Conservation (phyloP, 164 flowering plant species). For the Pachysandra terminalis region DNA sequence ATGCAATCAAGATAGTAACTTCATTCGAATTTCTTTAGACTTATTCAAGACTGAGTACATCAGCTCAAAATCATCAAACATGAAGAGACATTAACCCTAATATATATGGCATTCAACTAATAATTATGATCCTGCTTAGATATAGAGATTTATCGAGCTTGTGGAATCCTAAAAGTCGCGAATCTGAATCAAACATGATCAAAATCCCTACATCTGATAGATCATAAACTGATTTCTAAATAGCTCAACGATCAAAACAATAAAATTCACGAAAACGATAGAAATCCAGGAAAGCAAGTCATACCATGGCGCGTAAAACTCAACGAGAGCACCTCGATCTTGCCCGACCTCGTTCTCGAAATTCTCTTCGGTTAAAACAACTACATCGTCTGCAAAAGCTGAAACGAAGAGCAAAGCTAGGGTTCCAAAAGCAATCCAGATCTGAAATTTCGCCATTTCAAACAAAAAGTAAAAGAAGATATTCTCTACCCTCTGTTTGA, state of each 20-base stretch:
- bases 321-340: slow-evolving; percentile 87
- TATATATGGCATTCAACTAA: too few relatives aligned
- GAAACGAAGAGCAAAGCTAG: slow-evolving; percentile 36
- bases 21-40: background rate
- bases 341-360: slow-evolving; percentile 84
- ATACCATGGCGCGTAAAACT: slow-evolving; percentile 98
- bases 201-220: background rate
- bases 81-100: too few relatives aligned
- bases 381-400: slow-evolving; percentile 44
- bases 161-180: too few relatives aligned
- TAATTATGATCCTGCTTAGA: too few relatives aligned
- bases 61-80: too few relatives aligned
- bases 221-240: background rate
- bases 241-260: too few relatives aligned
- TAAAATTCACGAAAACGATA: too few relatives aligned
- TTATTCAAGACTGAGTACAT: too few relatives aligned
- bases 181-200: slow-evolving; percentile 3
- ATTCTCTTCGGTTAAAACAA: slow-evolving; percentile 53
- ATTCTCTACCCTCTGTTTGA: too few relatives aligned
- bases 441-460: slow-evolving; percentile 54
- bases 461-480: too few relatives aligned
- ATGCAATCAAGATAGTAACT: background rate
- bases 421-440: slow-evolving; percentile 41
- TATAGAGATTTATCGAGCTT: too few relatives aligned
- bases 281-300: too few relatives aligned